These are phyloP conservation scores for Artomyces pyxidatus DNA, from an alignment of 768 basidiomycete species.

Conservation along the genomic window DNA sequence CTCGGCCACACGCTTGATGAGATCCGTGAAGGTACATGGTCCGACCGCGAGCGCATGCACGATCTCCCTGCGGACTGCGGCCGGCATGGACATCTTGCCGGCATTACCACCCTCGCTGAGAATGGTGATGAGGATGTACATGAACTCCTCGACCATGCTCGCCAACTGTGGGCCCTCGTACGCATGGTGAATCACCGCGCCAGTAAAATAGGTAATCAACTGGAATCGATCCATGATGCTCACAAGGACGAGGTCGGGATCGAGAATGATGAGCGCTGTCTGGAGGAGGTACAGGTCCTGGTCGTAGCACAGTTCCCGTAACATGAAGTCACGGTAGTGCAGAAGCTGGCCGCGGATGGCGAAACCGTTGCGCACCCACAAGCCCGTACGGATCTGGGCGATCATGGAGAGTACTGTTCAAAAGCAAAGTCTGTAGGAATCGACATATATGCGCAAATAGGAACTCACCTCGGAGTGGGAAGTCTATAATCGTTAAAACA, in stretches of 20 bases:
- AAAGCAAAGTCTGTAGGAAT: not conserved
- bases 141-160: slow-evolving; percentile 86
- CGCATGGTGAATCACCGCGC: slow-evolving; percentile 42
- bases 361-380: slow-evolving; percentile 98
- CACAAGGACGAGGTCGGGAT: slow-evolving; percentile 73
- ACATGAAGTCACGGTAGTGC: slow-evolving; percentile 94
- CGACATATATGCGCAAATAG: not conserved
- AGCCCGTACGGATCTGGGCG: slow-evolving; percentile 87
- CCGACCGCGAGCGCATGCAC: slow-evolving; percentile 87
- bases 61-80: slow-evolving; percentile 73
- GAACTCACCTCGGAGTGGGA: slow-evolving; percentile 73
- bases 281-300: slow-evolving; percentile 92
- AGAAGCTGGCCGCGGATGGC: slow-evolving; percentile 90
- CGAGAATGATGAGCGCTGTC: slow-evolving; percentile 69
- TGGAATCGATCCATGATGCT: slow-evolving; percentile 88
- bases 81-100: slow-evolving; percentile 52
- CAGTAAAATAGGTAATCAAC: slow-evolving; percentile 72
- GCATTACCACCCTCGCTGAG: slow-evolving; percentile 77
- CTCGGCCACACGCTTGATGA: slow-evolving; percentile 87
- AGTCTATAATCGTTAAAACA: slow-evolving; percentile 75
- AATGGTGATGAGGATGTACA: slow-evolving; percentile 82
- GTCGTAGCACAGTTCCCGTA: slow-evolving; percentile 94
- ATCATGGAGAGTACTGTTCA: slow-evolving; percentile 75
- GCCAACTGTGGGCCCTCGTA: slow-evolving; percentile 69
- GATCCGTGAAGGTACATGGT: slow-evolving; percentile 82